Conservation (phyloP, 176 grass and related monocot species). For the Musa troglodytarum region DNA sequence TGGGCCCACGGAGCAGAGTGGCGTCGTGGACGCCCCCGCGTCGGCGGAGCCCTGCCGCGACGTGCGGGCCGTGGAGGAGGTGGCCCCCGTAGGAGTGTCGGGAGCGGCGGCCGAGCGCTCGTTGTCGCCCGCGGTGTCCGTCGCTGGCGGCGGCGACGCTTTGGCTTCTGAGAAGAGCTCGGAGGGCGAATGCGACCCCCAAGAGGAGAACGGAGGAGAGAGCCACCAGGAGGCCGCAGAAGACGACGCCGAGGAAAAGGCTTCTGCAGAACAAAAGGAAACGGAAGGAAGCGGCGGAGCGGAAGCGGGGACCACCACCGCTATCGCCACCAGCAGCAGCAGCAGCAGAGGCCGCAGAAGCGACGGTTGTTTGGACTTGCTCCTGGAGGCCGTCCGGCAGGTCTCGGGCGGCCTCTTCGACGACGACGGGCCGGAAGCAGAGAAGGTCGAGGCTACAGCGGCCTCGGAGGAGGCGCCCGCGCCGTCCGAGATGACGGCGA, state of each 20-base stretch:
- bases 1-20: neutral
- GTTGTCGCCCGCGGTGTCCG: neutral
- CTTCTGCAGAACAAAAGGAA: neutral
- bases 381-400: constrained; percentile 19
- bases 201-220: neutral
- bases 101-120: neutral
- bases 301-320: neutral
- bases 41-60: neutral
- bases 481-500: neutral
- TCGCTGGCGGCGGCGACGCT: neutral
- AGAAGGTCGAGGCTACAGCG: neutral
- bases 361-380: constrained; percentile 1
- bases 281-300: neutral
- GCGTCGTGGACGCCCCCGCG: neutral
- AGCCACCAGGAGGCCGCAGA: constrained; percentile 2
- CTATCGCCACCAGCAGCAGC: neutral
- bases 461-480: too few relatives aligned
- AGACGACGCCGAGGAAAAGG: constrained; percentile 1
- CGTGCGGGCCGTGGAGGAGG: neutral
- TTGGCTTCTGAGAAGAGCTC: neutral
- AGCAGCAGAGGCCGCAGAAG: neutral
- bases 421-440: neutral
- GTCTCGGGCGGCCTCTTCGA: constrained; percentile 20
- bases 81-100: too few relatives aligned
- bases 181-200: constrained; percentile 21